These are phyloP conservation scores for Kwoniella sp. DNA, from an alignment of 768 basidiomycete species.

Conservation along the genomic window DNA sequence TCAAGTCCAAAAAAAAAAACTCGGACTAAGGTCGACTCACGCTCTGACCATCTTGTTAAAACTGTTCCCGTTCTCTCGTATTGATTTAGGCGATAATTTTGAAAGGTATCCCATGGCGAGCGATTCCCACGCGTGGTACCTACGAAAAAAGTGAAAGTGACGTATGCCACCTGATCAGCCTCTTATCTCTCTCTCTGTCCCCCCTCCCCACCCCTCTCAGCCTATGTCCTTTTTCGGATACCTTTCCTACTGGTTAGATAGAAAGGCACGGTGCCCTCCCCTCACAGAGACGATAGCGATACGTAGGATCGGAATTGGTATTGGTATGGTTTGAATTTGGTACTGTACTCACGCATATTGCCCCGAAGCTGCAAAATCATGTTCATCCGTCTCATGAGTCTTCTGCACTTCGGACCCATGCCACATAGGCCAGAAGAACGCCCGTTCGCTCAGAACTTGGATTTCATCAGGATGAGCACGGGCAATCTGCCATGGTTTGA, in stretches of 20 bases:
- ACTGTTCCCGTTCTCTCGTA: conserved; percentile 46
- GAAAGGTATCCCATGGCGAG: conserved; percentile 54
- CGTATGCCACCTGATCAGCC: not conserved
- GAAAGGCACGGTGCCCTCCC: too few species aligned
- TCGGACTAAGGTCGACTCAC: too few species aligned
- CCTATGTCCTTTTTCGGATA: too few species aligned
- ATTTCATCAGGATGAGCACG: conserved; percentile 50
- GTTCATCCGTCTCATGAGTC: conserved; percentile 46
- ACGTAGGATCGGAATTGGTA: too few species aligned
- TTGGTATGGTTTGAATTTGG: too few species aligned
- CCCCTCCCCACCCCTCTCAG: too few species aligned
- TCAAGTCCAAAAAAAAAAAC: too few species aligned
- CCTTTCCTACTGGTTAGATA: too few species aligned
- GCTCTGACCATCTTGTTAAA: conserved; percentile 53
- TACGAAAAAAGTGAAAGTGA: conserved; percentile 7
- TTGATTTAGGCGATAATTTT: conserved; percentile 45
- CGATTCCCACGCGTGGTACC: conserved; percentile 57
- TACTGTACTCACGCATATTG: conserved; percentile 50
- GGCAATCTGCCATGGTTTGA: conserved; percentile 54
- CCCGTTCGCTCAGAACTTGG: conserved; percentile 51
- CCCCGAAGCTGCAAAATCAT: conserved; percentile 44
- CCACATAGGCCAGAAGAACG: conserved; percentile 58
- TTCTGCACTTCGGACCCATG: conserved; percentile 52
- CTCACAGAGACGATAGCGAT: too few species aligned
- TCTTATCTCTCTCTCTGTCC: not conserved